phyloP scores from a whole-genome alignment of 345 rosid species.

The Xanthoceras sorbifolium region DNA sequence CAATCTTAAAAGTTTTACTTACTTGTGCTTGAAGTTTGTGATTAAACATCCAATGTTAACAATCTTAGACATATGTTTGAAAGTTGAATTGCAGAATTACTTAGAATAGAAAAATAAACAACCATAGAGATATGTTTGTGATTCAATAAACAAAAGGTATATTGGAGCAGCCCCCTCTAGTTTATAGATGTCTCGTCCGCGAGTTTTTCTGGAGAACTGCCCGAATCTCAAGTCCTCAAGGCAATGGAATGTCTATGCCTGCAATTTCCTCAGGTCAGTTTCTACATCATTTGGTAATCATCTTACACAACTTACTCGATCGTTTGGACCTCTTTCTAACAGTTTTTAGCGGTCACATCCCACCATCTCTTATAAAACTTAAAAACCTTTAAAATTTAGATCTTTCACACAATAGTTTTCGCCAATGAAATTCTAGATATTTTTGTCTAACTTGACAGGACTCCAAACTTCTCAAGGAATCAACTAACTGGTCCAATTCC shows the following conservation, averaged over 20 bases:
- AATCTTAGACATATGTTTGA: too few species aligned
- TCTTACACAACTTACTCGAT: background rate
- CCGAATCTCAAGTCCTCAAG: background rate
- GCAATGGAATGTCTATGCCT: background rate
- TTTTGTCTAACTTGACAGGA: background rate
- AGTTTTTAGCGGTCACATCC: conserved; percentile 26
- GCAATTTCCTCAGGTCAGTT: background rate
- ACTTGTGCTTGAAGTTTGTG: too few species aligned
- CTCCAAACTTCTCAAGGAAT: background rate
- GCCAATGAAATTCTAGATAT: conserved; percentile 25
- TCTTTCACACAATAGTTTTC: background rate
- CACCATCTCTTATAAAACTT: conserved; percentile 12
- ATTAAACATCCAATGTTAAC: too few species aligned
- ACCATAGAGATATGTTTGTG: conserved; percentile 2
- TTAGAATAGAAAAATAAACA: background rate
- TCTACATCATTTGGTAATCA: conserved; percentile 14
- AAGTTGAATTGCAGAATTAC: too few species aligned
- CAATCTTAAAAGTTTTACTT: too few species aligned
- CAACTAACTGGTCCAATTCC: conserved; percentile 1
- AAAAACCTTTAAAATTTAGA: background rate
- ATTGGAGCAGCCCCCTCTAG: conserved; percentile 4
- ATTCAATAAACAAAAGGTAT: conserved; percentile 21
- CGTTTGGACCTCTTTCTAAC: conserved; percentile 1
- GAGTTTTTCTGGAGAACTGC: background rate
- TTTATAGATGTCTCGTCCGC: background rate